Evolutionary conservation across 495 filamentous ascomycete species (phyloP).

Genomic region (Penicillium egyptiacum): DNA sequence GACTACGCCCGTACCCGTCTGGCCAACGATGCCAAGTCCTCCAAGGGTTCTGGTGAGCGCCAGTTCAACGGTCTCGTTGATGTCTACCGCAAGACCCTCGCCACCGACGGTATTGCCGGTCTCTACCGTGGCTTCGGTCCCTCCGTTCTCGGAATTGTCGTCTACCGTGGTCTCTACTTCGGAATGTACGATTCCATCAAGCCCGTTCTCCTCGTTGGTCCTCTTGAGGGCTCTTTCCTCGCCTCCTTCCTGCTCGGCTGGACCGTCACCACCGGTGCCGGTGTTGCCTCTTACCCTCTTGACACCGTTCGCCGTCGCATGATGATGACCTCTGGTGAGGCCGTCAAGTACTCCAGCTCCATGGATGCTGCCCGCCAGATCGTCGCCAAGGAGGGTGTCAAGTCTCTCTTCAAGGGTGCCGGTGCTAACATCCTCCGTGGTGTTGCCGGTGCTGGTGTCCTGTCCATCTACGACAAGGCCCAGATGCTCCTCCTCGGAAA

Average conservation of each 20-base stretch:
- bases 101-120: conserved; percentile 96
- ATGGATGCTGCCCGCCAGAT: conserved; percentile 94
- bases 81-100: conserved; percentile 99
- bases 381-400: conserved; percentile 91
- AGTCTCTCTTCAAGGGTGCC: conserved; percentile 99
- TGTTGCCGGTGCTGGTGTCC: conserved; percentile 99
- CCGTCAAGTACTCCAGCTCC: conserved; percentile 98
- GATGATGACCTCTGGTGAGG: conserved; percentile 98
- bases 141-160: conserved; percentile 96
- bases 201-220: conserved; percentile 90
- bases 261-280: conserved; percentile 99
- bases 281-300: conserved; percentile 99
- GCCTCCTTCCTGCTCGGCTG: conserved; percentile 98
- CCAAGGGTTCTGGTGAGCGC: conserved; percentile 87
- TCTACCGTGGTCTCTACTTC: conserved; percentile 99
- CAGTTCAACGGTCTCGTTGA: conserved; percentile 99
- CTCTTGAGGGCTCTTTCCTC: conserved; percentile 96
- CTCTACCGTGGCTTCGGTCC: conserved; percentile 99
- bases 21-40: conserved; percentile 99
- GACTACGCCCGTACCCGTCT: conserved; percentile 99
- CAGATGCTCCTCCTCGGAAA: conserved; percentile 99
- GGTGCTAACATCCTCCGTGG: conserved; percentile 99
- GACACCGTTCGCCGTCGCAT: conserved; percentile 99
- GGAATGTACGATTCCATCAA: conserved; percentile 99
- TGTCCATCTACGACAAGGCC: conserved; percentile 99